Evolutionary conservation across 345 rosid genomes (phyloP).

Genomic region (Melaleuca alternifolia): DNA sequence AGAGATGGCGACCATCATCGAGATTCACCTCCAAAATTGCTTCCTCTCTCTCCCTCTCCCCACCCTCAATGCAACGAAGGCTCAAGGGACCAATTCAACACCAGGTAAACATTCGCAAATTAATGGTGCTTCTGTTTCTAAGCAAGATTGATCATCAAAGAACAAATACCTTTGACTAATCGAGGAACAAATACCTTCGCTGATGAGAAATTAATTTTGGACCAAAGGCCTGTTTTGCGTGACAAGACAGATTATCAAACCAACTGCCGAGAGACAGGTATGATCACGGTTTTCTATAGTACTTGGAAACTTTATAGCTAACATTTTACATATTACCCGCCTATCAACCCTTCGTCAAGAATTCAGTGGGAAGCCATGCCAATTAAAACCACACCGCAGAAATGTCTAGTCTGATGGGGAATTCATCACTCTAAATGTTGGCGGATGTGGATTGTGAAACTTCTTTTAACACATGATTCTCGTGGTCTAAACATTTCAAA

Average conservation of each 20-base stretch:
- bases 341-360: neutral
- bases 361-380: neutral
- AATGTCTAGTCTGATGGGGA: neutral
- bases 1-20: neutral
- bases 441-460: neutral
- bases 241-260: neutral
- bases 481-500: neutral
- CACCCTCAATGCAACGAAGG: rapidly evolving
- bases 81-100: neutral
- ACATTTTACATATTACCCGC: neutral
- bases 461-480: neutral
- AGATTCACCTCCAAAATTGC: too few relatives aligned
- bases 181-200: neutral
- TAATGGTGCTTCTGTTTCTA: neutral
- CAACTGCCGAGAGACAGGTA: neutral
- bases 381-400: neutral
- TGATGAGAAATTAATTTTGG: neutral
- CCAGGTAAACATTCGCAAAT: neutral
- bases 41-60: neutral
- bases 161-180: neutral
- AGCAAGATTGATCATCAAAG: neutral
- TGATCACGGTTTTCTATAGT: neutral
- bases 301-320: neutral
- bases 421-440: neutral
- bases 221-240: neutral